Conservation (phyloP, 345 rosid genomes). For the Physaria fendleri region DNA sequence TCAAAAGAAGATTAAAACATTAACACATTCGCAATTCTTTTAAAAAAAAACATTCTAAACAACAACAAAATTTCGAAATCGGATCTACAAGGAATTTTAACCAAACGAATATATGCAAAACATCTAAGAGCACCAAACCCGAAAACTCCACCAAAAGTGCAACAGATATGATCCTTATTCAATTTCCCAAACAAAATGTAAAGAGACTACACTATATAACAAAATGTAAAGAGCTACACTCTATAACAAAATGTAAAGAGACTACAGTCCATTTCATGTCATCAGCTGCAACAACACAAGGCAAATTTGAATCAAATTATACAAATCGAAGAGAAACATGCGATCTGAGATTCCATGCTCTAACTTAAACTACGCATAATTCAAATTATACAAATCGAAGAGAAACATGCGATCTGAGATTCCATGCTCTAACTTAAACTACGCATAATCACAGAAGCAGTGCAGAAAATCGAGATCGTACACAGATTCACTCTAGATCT, state of each 20-base stretch:
- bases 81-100: not conserved
- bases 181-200: constrained; percentile 12
- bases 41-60: not conserved
- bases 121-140: not conserved
- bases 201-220: not conserved
- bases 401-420: constrained; percentile 20
- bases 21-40: not conserved
- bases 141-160: not conserved
- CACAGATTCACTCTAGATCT: constrained; percentile 22
- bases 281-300: constrained; percentile 1
- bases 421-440: not conserved
- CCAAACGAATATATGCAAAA: constrained; percentile 1
- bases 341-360: constrained; percentile 17
- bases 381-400: too few relatives aligned
- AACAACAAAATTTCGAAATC: not conserved
- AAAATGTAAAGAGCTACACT: too few relatives aligned
- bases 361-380: constrained; percentile 4
- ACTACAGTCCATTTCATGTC: constrained; percentile 22
- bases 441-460: not conserved
- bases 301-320: not conserved
- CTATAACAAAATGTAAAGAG: too few relatives aligned
- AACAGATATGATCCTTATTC: constrained; percentile 7
- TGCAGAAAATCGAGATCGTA: constrained; percentile 17
- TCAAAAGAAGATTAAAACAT: not conserved
- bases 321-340: not conserved